Conservation (phyloP, 139 green algal species). For the Chlorella ohadii region DNA sequence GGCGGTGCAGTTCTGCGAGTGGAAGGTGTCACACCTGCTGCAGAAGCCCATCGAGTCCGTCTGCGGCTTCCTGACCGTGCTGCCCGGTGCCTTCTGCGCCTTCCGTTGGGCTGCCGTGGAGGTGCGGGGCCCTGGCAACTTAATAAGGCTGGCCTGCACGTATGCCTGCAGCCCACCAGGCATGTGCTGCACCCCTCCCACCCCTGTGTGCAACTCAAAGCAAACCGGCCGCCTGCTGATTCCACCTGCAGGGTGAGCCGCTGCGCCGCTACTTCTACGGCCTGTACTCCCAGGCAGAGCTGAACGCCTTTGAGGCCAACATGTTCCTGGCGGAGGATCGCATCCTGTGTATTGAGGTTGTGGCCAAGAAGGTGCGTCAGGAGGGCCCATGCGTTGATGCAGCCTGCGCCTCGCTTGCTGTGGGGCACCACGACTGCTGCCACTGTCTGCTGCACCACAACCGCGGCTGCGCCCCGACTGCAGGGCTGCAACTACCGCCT, state of each 20-base stretch:
- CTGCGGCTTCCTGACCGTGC: conserved; percentile 54
- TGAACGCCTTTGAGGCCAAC: conserved; percentile 58
- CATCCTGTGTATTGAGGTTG: conserved; percentile 53
- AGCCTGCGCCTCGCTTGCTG: too few relatives aligned
- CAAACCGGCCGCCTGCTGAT: too few relatives aligned
- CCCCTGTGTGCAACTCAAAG: too few relatives aligned
- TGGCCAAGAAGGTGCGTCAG: conserved; percentile 47
- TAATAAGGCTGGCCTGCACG: too few relatives aligned
- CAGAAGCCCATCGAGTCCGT: conserved; percentile 54
- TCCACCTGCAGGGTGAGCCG: conserved; percentile 41
- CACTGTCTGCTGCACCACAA: too few relatives aligned
- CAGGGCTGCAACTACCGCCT: conserved; percentile 36
- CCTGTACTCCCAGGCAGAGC: conserved; percentile 54
- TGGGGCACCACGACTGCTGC: too few relatives aligned
- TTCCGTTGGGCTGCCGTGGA: conserved; percentile 53
- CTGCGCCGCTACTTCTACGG: conserved; percentile 56
- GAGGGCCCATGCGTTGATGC: too few relatives aligned
- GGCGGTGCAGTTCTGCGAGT: conserved; percentile 55
- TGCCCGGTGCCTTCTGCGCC: conserved; percentile 51
- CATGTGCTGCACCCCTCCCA: too few relatives aligned
- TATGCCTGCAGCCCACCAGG: background rate
- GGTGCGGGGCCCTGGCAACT: background rate
- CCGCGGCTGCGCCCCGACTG: background rate
- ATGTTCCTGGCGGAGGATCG: conserved; percentile 57
- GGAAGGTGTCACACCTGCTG: conserved; percentile 54